phyloP scores from a whole-genome alignment of 2,329 filamentous ascomycete species.

The Monosporascus cannonballus region DNA sequence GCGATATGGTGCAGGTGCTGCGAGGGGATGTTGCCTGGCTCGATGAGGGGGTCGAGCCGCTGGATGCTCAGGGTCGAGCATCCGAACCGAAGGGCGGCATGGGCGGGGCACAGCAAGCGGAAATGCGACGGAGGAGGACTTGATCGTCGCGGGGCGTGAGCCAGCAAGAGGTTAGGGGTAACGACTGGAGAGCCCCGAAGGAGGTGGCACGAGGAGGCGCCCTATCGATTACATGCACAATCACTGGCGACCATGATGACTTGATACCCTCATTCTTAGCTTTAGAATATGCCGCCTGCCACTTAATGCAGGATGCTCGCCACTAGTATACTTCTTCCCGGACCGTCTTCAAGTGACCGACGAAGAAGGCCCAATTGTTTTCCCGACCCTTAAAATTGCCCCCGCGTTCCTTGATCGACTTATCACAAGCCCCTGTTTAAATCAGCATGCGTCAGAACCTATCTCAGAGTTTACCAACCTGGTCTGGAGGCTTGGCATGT shows the following conservation, averaged over 20 bases:
- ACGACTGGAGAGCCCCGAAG: not conserved
- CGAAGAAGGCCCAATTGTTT: too few relatives aligned
- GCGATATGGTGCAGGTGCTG: constrained; percentile 8
- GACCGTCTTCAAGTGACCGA: too few relatives aligned
- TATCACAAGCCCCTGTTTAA: too few relatives aligned
- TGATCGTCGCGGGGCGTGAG: not conserved
- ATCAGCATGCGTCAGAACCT: too few relatives aligned
- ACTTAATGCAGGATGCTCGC: too few relatives aligned
- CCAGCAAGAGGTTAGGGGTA: not conserved
- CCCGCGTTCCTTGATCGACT: too few relatives aligned
- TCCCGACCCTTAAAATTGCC: too few relatives aligned
- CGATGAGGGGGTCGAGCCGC: constrained; percentile 4
- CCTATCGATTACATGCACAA: not conserved
- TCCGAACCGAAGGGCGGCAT: constrained; percentile 5
- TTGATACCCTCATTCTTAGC: too few relatives aligned
- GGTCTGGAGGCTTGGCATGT: too few relatives aligned
- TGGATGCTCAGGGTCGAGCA: constrained; percentile 5
- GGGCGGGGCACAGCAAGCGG: not conserved
- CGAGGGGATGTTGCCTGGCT: constrained; percentile 4
- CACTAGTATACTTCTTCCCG: too few relatives aligned
- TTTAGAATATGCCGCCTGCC: too few relatives aligned
- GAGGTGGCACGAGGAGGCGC: not conserved
- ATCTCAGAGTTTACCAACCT: too few relatives aligned
- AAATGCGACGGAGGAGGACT: not conserved
- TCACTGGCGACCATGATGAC: not conserved